Conservation (phyloP, 257 asterid genomes). For the Nicotiana noctiflora region DNA sequence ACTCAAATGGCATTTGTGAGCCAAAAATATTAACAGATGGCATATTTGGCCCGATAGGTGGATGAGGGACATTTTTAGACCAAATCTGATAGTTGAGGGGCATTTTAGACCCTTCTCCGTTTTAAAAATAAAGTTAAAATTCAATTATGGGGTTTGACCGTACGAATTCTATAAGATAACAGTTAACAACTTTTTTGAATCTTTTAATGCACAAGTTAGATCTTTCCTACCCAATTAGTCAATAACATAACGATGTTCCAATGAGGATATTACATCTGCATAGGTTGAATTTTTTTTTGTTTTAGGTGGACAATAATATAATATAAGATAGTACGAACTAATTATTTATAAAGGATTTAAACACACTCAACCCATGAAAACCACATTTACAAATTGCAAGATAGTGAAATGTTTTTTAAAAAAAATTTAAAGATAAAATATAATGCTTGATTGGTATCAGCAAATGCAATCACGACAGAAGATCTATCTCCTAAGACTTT, state of each 20-base stretch:
- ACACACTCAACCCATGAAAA: background rate
- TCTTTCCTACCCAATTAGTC: background rate
- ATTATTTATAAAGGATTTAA: background rate
- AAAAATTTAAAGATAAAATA: background rate
- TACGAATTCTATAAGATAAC: too few species aligned
- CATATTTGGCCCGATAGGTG: too few species aligned
- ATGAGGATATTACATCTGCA: background rate
- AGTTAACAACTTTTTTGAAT: background rate
- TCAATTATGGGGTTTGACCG: too few species aligned
- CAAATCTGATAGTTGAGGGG: too few species aligned
- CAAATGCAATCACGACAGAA: background rate
- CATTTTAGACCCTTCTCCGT: too few species aligned
- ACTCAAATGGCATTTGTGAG: too few species aligned
- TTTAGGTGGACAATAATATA: background rate
- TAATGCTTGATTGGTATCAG: background rate
- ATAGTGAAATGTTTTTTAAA: background rate
- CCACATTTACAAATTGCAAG: background rate
- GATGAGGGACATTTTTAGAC: too few species aligned
- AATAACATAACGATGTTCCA: background rate
- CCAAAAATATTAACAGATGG: too few species aligned
- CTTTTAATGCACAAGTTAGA: background rate
- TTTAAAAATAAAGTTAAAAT: too few species aligned
- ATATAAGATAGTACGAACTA: slow-evolving; percentile 2
- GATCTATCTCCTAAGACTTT: background rate
- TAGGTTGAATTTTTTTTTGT: background rate